A percentile compares a stretch with the other conserved stretches of the same genome.
These are phyloP conservation scores for Metroxylon sagu DNA, from an alignment of 176 grass and related monocot genomes.

Conservation along the genomic window DNA sequence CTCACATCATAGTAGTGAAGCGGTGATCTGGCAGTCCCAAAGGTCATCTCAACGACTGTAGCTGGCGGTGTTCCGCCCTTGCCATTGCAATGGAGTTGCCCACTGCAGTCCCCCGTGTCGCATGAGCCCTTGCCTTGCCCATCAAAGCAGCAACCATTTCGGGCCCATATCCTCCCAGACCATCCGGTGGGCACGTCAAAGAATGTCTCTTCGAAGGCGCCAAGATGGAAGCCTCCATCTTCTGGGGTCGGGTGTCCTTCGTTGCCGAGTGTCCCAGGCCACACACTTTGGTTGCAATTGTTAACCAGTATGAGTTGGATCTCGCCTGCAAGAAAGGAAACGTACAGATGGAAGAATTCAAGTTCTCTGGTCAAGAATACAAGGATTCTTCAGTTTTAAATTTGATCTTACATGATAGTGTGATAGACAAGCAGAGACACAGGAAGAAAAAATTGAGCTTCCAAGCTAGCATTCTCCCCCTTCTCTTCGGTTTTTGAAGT, in stretches of 20 bases:
- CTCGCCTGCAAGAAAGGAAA: constrained; percentile 10
- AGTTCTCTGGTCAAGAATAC: background rate
- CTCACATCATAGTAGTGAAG: constrained; percentile 74
- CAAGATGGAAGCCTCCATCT: constrained; percentile 70
- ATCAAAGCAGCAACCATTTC: constrained; percentile 72
- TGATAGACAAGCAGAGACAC: constrained; percentile 3
- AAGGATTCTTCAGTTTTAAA: background rate
- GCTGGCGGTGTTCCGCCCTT: constrained; percentile 13
- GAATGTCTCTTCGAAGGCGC: constrained; percentile 38
- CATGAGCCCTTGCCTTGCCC: constrained; percentile 28
- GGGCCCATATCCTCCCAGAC: constrained; percentile 73
- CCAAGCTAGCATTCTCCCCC: background rate
- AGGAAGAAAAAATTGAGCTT: constrained; percentile 9
- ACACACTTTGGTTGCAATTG: constrained; percentile 78
- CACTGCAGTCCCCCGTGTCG: constrained; percentile 29
- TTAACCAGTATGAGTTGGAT: constrained; percentile 88
- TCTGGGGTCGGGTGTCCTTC: constrained; percentile 50
- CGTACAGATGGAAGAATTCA: background rate
- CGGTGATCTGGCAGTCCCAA: constrained; percentile 39
- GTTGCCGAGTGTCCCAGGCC: constrained; percentile 67
- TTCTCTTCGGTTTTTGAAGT: no score
- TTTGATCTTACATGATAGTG: constrained; percentile 18
- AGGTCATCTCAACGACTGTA: constrained; percentile 76
- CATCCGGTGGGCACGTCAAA: constrained; percentile 60
- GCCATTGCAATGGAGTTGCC: constrained; percentile 22